Conservation (phyloP, 1,284 basidiomycete species). For the Ceratobasidium sp. region DNA sequence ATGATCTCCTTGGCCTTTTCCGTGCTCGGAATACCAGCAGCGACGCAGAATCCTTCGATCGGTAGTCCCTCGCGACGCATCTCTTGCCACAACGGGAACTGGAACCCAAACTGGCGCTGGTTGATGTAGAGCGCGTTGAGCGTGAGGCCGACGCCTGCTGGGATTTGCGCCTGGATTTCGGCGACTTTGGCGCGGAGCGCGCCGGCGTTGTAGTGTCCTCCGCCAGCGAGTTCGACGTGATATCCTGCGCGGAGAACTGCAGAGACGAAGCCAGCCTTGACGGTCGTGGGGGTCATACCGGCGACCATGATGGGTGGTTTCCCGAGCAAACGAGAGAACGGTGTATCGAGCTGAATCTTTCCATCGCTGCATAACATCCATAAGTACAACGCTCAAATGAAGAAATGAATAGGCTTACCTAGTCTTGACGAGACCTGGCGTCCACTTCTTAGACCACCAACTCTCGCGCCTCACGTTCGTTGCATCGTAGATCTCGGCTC, state of each 20-base stretch:
- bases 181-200: slow-evolving; percentile 90
- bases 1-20: slow-evolving; percentile 97
- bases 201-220: slow-evolving; percentile 93
- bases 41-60: slow-evolving; percentile 97
- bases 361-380: slow-evolving; percentile 74
- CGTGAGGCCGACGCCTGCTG: slow-evolving; percentile 90
- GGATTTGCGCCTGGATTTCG: slow-evolving; percentile 87
- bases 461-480: slow-evolving; percentile 81
- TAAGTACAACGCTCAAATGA: slow-evolving; percentile 23
- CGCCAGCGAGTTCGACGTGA: slow-evolving; percentile 96
- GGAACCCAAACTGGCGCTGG: slow-evolving; percentile 96
- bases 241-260: slow-evolving; percentile 94
- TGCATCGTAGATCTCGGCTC: slow-evolving; percentile 85
- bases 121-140: slow-evolving; percentile 98
- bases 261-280: slow-evolving; percentile 91
- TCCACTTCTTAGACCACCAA: slow-evolving; percentile 92
- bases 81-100: slow-evolving; percentile 96
- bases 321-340: slow-evolving; percentile 93
- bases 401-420: slow-evolving; percentile 65
- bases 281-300: slow-evolving; percentile 97
- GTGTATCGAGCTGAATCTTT: slow-evolving; percentile 91
- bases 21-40: slow-evolving; percentile 92
- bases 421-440: slow-evolving; percentile 88
- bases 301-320: slow-evolving; percentile 99
- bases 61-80: slow-evolving; percentile 96